phyloP scores from a whole-genome alignment of 257 asterid genomes.

The Ehretia macrophylla region DNA sequence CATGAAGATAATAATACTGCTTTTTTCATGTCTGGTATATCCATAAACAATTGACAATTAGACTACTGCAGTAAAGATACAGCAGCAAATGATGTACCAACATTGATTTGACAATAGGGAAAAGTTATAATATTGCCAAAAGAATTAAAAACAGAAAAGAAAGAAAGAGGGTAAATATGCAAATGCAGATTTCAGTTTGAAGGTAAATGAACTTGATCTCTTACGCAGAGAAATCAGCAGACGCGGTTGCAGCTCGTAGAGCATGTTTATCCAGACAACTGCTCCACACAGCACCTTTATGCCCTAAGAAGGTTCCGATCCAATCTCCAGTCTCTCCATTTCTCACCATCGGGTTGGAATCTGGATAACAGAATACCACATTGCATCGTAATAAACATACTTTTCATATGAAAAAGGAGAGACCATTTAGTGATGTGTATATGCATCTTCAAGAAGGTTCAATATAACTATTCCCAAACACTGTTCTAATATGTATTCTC shows the following conservation, averaged over 20 bases:
- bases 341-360: constrained; percentile 92
- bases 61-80: no score
- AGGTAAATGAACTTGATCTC: constrained; percentile 15
- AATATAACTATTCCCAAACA: not conserved
- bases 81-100: no score
- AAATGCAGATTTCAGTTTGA: not conserved
- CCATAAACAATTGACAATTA: not conserved
- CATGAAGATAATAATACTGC: not conserved
- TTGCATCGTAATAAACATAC: not conserved
- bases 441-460: not conserved
- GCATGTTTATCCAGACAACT: constrained; percentile 87
- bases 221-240: constrained; percentile 98
- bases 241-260: constrained; percentile 90
- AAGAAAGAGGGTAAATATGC: not conserved
- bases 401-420: not conserved
- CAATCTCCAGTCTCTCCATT: constrained; percentile 99
- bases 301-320: constrained; percentile 98
- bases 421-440: not conserved
- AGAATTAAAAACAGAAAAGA: not conserved
- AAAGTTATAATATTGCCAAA: not conserved
- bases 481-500: not conserved
- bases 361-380: constrained; percentile 31
- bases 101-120: no score
- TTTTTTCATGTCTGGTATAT: not conserved
- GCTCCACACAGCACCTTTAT: constrained; percentile 99